Base-by-base conservation (phyloP, 1,284 basidiomycete species). In the Schizophyllum amplum region DNA sequence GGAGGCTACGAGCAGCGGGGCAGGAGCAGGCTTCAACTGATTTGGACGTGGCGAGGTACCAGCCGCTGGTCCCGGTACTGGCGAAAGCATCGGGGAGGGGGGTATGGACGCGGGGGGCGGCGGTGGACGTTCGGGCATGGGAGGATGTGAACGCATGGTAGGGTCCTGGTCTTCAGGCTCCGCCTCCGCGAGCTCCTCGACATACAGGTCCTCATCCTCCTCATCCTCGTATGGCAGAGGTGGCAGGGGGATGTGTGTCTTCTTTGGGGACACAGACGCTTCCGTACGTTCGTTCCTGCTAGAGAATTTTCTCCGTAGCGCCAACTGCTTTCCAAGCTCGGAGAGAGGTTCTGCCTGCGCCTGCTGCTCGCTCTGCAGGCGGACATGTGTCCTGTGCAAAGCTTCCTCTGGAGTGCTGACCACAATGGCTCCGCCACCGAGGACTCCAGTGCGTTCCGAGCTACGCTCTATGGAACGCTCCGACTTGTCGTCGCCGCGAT, bases 391-490 rank as follows among this genome's bases (percentile, higher is more conserved):
- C 51, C 75, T 75, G 47, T 73, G 65, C 24, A 90, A 72, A 26
- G 87, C 88, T 54, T 91, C 88, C 60, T 86, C 82, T 2, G 88
- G 87, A 0, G 88, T 90, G 59, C 83, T 75, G 27, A 91, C 88
- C 22, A 91, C 72, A 2, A 75, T 83, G 13, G 87, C 87, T 42
- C 87, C 87, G 9, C 78, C 67, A 17, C 87, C 87, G 11, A 90
- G 75, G 1, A 72, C 66, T 4, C 81, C 82, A 53, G 68, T 74
- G 2, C 78, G 74, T 46, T 72, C 62, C 47, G 68, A 66, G 47
- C 77, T 60, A 3, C 74, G 66, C 47, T 83, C 80, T 24, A 79
- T 69, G n/a, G 76, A 73, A 59, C 75, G 75, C 15, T 72, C 69
- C 33, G 82, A 69, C 65, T 81, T 81, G 15, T 84, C 82, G 64